Evolutionary conservation across 2,329 filamentous ascomycete genomes (phyloP).

Genomic region (Aureobasidium sp.): DNA sequence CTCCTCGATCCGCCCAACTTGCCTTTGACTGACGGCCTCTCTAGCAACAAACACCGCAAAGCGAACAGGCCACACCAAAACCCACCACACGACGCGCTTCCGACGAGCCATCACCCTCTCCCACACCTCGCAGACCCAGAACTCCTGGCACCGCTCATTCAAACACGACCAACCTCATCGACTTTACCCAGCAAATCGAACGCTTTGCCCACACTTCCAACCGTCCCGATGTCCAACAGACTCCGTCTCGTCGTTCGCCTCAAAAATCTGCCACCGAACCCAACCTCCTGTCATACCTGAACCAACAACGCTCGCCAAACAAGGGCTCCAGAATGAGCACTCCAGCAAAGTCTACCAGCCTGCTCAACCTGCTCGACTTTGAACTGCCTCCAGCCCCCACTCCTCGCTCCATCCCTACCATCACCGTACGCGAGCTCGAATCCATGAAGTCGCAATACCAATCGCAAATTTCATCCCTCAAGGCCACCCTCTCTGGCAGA

Average conservation of each 20-base stretch:
- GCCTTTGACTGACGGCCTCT: not conserved
- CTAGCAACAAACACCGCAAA: constrained; percentile 13
- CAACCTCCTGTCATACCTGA: constrained; percentile 35
- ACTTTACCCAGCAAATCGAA: constrained; percentile 76
- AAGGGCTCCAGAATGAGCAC: constrained; percentile 28
- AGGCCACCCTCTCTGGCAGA: constrained; percentile 82
- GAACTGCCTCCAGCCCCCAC: constrained; percentile 92
- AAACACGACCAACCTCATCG: constrained; percentile 70
- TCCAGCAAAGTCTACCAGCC: constrained; percentile 37
- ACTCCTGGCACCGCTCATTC: constrained; percentile 33
- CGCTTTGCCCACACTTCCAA: constrained; percentile 37
- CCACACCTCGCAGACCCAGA: constrained; percentile 44
- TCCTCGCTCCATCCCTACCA: constrained; percentile 78
- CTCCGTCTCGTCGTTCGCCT: constrained; percentile 36
- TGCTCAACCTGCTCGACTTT: constrained; percentile 72
- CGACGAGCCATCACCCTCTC: constrained; percentile 36
- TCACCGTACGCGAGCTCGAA: constrained; percentile 87
- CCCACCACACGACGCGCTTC: constrained; percentile 37
- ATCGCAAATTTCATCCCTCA: constrained; percentile 89
- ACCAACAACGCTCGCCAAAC: constrained; percentile 34
- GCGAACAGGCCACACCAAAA: constrained; percentile 41
- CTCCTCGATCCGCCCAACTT: not conserved
- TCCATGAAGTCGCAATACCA: constrained; percentile 83
- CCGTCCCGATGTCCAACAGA: constrained; percentile 26
- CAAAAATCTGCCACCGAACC: constrained; percentile 41